Evolutionary conservation across 768 basidiomycete genomes (phyloP).

Genomic region (Termitomyces sp.): DNA sequence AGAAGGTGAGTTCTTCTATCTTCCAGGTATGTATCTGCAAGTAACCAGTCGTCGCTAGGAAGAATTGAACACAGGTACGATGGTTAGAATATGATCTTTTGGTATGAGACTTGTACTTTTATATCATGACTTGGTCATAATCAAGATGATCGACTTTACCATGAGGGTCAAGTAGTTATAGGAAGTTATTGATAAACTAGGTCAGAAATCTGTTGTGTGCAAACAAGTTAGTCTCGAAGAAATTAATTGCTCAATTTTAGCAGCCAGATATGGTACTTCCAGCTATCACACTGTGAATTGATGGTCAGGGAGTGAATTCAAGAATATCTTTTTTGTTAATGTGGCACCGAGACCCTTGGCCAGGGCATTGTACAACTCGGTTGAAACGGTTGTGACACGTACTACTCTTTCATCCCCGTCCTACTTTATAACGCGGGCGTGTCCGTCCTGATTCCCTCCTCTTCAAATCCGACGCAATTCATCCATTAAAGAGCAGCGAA

Average conservation of each 20-base stretch:
- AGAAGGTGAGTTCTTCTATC: neutral
- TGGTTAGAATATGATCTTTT: neutral
- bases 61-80: neutral
- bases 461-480: neutral
- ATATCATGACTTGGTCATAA: neutral
- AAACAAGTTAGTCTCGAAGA: neutral
- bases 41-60: neutral
- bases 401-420: neutral
- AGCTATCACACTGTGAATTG: neutral
- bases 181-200: neutral
- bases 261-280: neutral
- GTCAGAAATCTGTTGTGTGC: neutral
- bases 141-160: neutral
- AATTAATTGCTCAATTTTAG: neutral
- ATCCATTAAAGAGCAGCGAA: neutral
- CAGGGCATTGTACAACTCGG: neutral
- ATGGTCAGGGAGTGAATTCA: neutral
- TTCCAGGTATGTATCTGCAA: neutral
- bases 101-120: neutral
- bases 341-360: neutral
- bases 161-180: neutral
- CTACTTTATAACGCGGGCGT: neutral
- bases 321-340: neutral
- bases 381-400: neutral
- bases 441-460: neutral